These are phyloP conservation scores for Lepidium didymum DNA, from an alignment of 345 rosid genomes.

Conservation along the genomic window DNA sequence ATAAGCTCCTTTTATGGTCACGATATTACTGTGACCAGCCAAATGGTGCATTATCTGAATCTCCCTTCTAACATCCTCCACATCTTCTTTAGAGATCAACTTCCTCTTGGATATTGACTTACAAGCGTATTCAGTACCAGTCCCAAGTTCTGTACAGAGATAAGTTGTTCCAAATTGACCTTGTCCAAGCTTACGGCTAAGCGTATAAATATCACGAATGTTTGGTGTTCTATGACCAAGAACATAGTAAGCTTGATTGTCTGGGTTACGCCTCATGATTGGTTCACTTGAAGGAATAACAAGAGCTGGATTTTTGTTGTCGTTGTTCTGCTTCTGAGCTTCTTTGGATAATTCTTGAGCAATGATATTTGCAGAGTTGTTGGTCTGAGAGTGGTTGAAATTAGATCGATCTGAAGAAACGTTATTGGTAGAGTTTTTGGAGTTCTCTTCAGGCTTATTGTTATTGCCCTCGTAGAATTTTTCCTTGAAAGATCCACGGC, in stretches of 20 bases:
- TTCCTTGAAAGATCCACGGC: constrained; percentile 87
- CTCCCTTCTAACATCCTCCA: constrained; percentile 95
- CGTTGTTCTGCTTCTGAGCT: constrained; percentile 24
- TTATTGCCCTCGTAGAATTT: constrained; percentile 51
- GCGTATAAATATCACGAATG: constrained; percentile 66
- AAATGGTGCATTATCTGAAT: constrained; percentile 99
- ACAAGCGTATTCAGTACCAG: constrained; percentile 74
- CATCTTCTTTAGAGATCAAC: constrained; percentile 87
- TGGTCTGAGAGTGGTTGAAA: constrained; percentile 40
- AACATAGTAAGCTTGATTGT: constrained; percentile 68
- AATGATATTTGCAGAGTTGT: constrained; percentile 6
- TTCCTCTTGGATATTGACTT: constrained; percentile 97
- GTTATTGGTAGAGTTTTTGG: constrained; percentile 24
- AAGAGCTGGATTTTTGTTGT: constrained; percentile 15
- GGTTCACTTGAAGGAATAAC: constrained; percentile 41
- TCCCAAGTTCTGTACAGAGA: constrained; percentile 57
- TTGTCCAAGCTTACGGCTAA: constrained; percentile 90
- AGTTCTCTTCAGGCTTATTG: constrained; percentile 54
- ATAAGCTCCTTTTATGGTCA: constrained; percentile 91
- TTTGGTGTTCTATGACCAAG: constrained; percentile 85
- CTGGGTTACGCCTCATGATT: constrained; percentile 52
- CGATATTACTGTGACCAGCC: constrained; percentile 88
- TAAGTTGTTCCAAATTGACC: constrained; percentile 97
- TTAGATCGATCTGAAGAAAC: constrained; percentile 20
- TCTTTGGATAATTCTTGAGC: constrained; percentile 33